Conservation (phyloP, 257 asterid genomes). For the Haberlea rhodopensis region DNA sequence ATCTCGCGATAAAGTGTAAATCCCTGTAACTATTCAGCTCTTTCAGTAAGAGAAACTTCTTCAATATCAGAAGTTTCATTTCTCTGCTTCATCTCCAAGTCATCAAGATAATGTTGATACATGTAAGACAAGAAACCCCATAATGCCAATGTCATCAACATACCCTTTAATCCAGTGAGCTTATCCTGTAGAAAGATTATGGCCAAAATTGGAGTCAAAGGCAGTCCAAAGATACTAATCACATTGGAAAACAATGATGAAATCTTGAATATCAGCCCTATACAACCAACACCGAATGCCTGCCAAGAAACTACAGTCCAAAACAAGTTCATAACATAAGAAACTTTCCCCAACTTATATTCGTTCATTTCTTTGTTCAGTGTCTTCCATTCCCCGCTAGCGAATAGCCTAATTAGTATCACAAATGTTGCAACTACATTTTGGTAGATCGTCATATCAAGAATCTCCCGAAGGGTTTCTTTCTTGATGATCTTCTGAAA, state of each 20-base stretch:
- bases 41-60: background rate
- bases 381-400: constrained; percentile 4
- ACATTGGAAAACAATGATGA: constrained; percentile 73
- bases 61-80: background rate
- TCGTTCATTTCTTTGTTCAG: constrained; percentile 49
- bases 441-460: constrained; percentile 43
- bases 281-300: constrained; percentile 39
- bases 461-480: constrained; percentile 26
- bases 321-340: constrained; percentile 50
- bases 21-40: background rate
- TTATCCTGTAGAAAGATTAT: constrained; percentile 51
- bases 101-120: constrained; percentile 71
- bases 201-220: constrained; percentile 61
- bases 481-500: constrained; percentile 27
- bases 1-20: background rate
- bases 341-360: constrained; percentile 40
- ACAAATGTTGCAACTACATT: constrained; percentile 30
- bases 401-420: constrained; percentile 45
- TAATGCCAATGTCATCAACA: constrained; percentile 57
- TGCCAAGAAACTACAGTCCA: constrained; percentile 75
- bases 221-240: constrained; percentile 61
- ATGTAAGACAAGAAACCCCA: constrained; percentile 79
- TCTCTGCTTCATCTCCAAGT: constrained; percentile 33
- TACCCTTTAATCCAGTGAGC: constrained; percentile 51
- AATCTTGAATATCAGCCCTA: constrained; percentile 57